phyloP scores from a whole-genome alignment of 2,329 filamentous ascomycete genomes.

The Immersiporthe knoxdaviesiana region DNA sequence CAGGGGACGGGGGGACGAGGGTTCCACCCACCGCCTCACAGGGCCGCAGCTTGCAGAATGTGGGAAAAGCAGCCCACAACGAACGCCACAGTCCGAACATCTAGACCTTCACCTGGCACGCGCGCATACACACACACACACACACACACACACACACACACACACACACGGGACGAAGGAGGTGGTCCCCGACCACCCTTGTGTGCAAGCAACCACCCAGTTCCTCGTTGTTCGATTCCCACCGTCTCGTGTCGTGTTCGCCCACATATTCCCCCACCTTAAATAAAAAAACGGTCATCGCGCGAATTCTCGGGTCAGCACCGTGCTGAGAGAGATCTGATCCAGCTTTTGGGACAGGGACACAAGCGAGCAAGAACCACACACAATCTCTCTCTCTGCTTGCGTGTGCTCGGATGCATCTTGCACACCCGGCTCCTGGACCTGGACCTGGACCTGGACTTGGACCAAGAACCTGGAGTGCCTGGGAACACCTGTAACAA shows the following conservation, averaged over 20 bases:
- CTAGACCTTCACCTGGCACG: conserved; percentile 3
- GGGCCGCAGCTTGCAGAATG: neutral
- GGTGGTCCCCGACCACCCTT: neutral
- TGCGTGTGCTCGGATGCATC: neutral
- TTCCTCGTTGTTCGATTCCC: neutral
- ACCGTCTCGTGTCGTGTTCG: neutral
- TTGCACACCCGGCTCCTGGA: neutral
- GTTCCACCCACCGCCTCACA: neutral
- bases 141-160: no score
- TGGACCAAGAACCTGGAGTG: no score
- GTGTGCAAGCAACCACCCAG: neutral
- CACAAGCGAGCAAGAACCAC: neutral
- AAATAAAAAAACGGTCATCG: neutral
- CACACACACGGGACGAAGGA: neutral
- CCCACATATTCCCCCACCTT: neutral
- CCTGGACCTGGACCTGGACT: neutral
- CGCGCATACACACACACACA: no score
- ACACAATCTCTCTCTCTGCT: neutral
- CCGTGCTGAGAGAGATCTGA: neutral
- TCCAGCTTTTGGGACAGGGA: neutral
- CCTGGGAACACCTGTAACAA: neutral
- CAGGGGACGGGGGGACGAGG: no score
- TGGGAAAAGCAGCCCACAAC: neutral
- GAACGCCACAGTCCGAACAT: neutral
- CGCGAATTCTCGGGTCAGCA: neutral